Base-by-base conservation (phyloP, 257 asterid genomes). In the Nicotiana attenuata region DNA sequence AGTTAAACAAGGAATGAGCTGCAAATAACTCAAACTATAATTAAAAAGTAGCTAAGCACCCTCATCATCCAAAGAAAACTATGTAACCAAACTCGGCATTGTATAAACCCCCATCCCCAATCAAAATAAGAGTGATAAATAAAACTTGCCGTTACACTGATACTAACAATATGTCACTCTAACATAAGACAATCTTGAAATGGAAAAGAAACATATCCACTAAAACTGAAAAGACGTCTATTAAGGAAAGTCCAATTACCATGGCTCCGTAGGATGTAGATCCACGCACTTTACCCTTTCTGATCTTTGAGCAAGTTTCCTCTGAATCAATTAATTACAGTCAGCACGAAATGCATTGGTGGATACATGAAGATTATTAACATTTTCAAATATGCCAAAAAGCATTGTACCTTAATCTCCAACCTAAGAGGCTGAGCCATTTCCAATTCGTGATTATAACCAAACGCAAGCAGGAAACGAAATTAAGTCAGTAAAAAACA, bases 191-290 rank as follows among this genome's bases (percentile, higher is more conserved):
- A 13, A 19, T 45, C 11, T 45, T 13, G 38, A 71, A 69, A 69
- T 20, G 59, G 78, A 41, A 69, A 41, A 17, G 35, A 41, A 41
- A 22, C 78, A 75, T 50, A 26, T 75, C 63, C 16, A 31, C 15
- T 15, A 75, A 22, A 75, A 73, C 61, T 73, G 78, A 73, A 73
- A 47, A 41, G 78, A 41, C 14, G 45, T 24, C 47, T 29, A 65
- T 29, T 65, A 15, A 31, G 24, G 80, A 75, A 55, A 38, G 50
- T 61, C 66, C 7, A 65, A 47, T 84, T 81, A 88, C 90, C 91
- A 88, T 86, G 91, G 91, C 85, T 88, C 91, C 0, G 90, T 87
- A 1, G 90, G 91, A 83, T 88, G 90, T 28, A 88, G 88, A 88
- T 88, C 90, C 82, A 87, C 87, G 1, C 87, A 88, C 66, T 88